Conservation (phyloP, 2,329 filamentous ascomycete species). For the Beauveria pseudobassiana region DNA sequence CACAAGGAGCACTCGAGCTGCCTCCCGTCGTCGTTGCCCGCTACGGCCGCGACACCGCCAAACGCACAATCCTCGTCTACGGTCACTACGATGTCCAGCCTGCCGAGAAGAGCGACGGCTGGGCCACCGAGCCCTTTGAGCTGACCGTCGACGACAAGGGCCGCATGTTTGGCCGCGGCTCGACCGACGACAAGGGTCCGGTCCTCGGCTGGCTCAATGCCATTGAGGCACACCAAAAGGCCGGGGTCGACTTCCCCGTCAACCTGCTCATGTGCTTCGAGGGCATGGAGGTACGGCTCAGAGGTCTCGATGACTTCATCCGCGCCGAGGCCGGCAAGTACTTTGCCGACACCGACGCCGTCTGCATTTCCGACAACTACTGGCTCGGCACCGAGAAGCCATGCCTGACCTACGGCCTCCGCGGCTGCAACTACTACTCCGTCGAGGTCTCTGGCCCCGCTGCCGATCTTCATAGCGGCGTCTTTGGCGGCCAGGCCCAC, state of each 20-base stretch:
- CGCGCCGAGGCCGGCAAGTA: slow-evolving; percentile 83
- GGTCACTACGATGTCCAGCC: slow-evolving; percentile 99
- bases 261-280: slow-evolving; percentile 99
- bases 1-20: slow-evolving; percentile 82
- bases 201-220: slow-evolving; percentile 97
- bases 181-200: slow-evolving; percentile 96
- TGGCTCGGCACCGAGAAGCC: slow-evolving; percentile 99
- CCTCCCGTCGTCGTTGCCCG: slow-evolving; percentile 88
- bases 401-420: slow-evolving; percentile 92
- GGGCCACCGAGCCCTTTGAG: slow-evolving; percentile 90
- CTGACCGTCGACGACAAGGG: slow-evolving; percentile 82
- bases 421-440: slow-evolving; percentile 97
- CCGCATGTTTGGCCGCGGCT: slow-evolving; percentile 92
- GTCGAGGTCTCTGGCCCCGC: slow-evolving; percentile 85
- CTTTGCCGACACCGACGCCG: slow-evolving; percentile 91
- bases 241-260: slow-evolving; percentile 88
- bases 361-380: slow-evolving; percentile 99
- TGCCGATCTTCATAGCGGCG: slow-evolving; percentile 90
- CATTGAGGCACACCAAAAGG: slow-evolving; percentile 95
- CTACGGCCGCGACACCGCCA: slow-evolving; percentile 86
- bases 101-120: slow-evolving; percentile 85
- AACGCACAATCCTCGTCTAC: slow-evolving; percentile 93
- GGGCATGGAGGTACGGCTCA: slow-evolving; percentile 96
- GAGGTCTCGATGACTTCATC: slow-evolving; percentile 93
- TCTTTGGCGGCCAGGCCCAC: slow-evolving; percentile 92